Percentiles rank a stretch among this genome's conserved stretches.
Evolutionary conservation across 768 basidiomycete species (phyloP).

Genomic region (Boletus rufocinnamomeus): DNA sequence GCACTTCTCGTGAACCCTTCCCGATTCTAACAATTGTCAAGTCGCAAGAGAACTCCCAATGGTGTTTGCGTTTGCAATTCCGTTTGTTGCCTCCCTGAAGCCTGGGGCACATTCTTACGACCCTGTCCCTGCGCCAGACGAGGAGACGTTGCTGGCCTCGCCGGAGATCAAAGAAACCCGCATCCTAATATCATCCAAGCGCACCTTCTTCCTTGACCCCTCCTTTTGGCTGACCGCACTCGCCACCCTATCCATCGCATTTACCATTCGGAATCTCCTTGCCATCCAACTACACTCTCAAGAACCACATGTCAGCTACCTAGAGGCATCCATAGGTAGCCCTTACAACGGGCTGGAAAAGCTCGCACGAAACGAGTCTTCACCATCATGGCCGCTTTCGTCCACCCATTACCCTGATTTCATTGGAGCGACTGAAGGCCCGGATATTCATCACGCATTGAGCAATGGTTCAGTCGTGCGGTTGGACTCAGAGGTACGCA

Average conservation of each 20-base stretch:
- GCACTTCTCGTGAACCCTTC: not conserved
- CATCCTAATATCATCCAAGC: not conserved
- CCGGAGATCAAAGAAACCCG: not conserved
- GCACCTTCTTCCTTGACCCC: conserved; percentile 9
- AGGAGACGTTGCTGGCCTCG: conserved; percentile 15
- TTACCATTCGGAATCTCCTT: conserved; percentile 26
- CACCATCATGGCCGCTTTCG: conserved; percentile 28
- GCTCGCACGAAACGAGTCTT: conserved; percentile 29
- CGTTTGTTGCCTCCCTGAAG: not conserved
- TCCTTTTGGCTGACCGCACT: conserved; percentile 23
- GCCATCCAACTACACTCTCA: conserved; percentile 13
- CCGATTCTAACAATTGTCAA: not conserved
- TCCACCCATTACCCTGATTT: conserved; percentile 28
- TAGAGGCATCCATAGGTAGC: conserved; percentile 18
- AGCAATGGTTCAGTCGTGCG: conserved; percentile 24
- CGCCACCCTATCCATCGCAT: conserved; percentile 20
- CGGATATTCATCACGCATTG: conserved; percentile 13
- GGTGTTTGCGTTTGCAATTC: conserved; percentile 2
- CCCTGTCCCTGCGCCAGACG: conserved; percentile 17
- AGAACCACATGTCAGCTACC: not conserved
- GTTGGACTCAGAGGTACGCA: conserved; percentile 19
- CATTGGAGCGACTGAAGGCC: conserved; percentile 15
- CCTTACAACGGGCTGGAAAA: conserved; percentile 29
- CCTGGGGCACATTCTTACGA: conserved; percentile 12
- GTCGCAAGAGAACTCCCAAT: conserved; percentile 1